phyloP scores from a whole-genome alignment of 768 basidiomycete species.

The Pleurotus ostreatus region DNA sequence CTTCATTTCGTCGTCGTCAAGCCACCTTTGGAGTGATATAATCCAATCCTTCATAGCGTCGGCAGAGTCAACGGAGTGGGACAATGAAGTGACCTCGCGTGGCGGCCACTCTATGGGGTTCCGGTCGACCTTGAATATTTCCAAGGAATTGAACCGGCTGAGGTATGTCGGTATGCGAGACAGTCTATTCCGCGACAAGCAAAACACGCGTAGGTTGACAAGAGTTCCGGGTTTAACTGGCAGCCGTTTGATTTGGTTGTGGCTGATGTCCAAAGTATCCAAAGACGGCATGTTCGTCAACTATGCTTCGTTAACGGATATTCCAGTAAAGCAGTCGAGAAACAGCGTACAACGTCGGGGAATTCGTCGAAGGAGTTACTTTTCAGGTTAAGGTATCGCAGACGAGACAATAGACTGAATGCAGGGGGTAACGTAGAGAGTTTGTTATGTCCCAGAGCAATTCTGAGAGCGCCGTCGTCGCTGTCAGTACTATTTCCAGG shows the following conservation, averaged over 20 bases:
- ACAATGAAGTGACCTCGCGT: conserved; percentile 43
- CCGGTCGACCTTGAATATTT: conserved; percentile 80
- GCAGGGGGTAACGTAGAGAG: conserved; percentile 72
- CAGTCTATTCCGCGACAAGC: conserved; percentile 82
- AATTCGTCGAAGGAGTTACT: conserved; percentile 79
- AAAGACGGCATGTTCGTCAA: conserved; percentile 80
- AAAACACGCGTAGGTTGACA: conserved; percentile 76
- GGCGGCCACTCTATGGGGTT: conserved; percentile 97
- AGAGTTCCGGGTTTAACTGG: conserved; percentile 81
- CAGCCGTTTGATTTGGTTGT: conserved; percentile 81
- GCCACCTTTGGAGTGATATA: conserved; percentile 67
- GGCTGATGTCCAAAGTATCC: conserved; percentile 92
- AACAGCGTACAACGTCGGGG: conserved; percentile 67
- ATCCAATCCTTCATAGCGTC: conserved; percentile 73
- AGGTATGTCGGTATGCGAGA: conserved; percentile 77
- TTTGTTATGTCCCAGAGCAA: conserved; percentile 84
- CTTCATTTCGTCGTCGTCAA: conserved; percentile 46
- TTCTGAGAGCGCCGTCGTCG: conserved; percentile 37
- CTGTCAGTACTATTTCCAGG: background rate
- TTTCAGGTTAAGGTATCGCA: conserved; percentile 86
- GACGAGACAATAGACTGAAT: conserved; percentile 65
- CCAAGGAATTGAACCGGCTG: conserved; percentile 63
- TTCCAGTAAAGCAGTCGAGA: conserved; percentile 25
- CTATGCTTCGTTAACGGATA: conserved; percentile 32
- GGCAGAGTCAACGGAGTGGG: conserved; percentile 36